Evolutionary conservation across 208 protist genomes (phyloP), one percentile per base, ranked within the genome.

Genomic region (Wallacemonas collosoma): DNA sequence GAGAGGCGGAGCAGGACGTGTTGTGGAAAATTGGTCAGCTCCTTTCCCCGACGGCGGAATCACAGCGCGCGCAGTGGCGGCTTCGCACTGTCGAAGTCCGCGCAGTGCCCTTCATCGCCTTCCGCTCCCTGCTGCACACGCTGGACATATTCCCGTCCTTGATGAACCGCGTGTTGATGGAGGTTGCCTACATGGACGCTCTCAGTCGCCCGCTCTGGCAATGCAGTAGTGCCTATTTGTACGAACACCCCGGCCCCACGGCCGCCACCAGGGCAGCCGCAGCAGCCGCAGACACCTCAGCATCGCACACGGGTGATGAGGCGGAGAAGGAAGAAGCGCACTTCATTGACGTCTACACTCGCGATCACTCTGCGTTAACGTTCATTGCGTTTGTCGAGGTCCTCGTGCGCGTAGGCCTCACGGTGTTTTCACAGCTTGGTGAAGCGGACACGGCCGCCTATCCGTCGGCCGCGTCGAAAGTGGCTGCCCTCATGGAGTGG

Each of bases 341-440:
- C 38, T 73, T 36, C 47, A 56, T 45, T 17, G 61, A 71, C 61
- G 4, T 39, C 45, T 26, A 65, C 65, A 26, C 48, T 60, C 66
- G 44, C 39, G 68, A 68, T 8, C 76, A 78, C 62, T 74, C 70
- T 39, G 84, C 66, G 15, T 68, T 95, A 2, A 68, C 82, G 1
- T 95, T 85, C 67, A 17, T 84, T 40, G 62, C 74, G 55, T 95
- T 95, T 74, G 76, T 88, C 12, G 87, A 95, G 58, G 77, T 82
- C 2, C 89, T 93, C 77, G 77, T 86, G n/a, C 87, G 90, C 12
- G 82, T 95, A 1, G 88, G 83, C 35, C 72, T 93, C 69, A 90
- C 83, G 1, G 82, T 81, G n/a, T 95, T 95, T 71, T 81, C 84
- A 6, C 84, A 80, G 12, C 62, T 68, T 9, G 77, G 74, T 45